phyloP scores from a whole-genome alignment of 306 rosid species.

The Trifolium pratense region DNA sequence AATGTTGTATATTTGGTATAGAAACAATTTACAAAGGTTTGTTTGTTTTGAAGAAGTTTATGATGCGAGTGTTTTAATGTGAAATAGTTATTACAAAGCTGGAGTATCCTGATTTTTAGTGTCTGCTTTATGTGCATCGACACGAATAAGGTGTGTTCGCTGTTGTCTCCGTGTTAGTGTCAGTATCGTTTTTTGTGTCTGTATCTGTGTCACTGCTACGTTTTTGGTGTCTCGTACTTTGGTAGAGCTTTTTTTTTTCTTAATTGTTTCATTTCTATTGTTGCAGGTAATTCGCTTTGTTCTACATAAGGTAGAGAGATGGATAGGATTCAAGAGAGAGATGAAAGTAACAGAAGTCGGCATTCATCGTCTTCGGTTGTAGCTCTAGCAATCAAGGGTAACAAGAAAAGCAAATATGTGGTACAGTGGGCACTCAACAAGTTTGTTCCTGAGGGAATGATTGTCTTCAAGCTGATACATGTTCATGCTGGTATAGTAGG shows the following conservation, averaged over 20 bases:
- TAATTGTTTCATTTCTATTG: conserved; percentile 21
- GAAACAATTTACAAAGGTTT: background rate
- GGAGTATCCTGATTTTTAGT: conserved; percentile 8
- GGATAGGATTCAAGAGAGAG: conserved; percentile 51
- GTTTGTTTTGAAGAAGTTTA: conserved; percentile 13
- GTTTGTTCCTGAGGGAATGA: conserved; percentile 77
- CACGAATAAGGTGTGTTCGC: background rate
- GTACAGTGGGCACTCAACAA: conserved; percentile 82
- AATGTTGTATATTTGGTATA: background rate
- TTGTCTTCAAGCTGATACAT: conserved; percentile 72
- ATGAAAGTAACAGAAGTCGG: conserved; percentile 33
- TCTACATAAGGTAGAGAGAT: conserved; percentile 38
- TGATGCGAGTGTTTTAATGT: background rate
- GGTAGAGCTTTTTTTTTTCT: background rate
- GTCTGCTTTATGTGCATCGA: background rate
- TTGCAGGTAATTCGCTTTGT: conserved; percentile 34
- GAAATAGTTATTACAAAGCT: conserved; percentile 7
- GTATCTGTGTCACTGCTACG: background rate
- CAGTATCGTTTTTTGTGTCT: background rate
- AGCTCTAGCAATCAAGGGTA: conserved; percentile 85
- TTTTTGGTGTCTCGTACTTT: too few relatives aligned
- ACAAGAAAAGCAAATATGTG: conserved; percentile 71
- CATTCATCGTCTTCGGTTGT: conserved; percentile 53
- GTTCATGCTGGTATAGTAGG: conserved; percentile 61
- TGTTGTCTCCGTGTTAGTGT: background rate